phyloP scores from a whole-genome alignment of 2,329 filamentous ascomycete species.

The Hypoxylon sp. region DNA sequence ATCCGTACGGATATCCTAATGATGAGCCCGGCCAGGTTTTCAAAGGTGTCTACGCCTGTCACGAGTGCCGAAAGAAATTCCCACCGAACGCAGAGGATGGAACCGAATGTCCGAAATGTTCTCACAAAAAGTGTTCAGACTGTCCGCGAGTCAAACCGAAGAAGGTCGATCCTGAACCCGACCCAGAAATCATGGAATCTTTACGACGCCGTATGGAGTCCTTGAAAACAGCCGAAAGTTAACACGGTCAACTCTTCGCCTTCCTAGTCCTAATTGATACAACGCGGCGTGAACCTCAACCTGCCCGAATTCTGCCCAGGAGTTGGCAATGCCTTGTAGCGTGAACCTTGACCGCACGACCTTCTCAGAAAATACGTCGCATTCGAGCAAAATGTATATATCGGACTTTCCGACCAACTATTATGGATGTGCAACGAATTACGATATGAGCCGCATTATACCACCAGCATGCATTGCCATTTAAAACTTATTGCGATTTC shows the following conservation, averaged over 20 bases:
- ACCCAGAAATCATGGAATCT: constrained; percentile 70
- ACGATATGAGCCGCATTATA: constrained; percentile 49
- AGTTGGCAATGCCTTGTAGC: constrained; percentile 17
- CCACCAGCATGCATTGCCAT: constrained; percentile 44
- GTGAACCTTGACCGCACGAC: constrained; percentile 8
- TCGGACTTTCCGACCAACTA: constrained; percentile 30
- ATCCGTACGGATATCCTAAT: constrained; percentile 77
- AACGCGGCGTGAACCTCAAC: constrained; percentile 13
- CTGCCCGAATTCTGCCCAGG: constrained; percentile 33
- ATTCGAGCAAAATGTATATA: constrained; percentile 36
- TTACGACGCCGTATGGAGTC: constrained; percentile 68
- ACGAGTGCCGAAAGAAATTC: constrained; percentile 72
- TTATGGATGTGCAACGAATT: constrained; percentile 45
- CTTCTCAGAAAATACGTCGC: constrained; percentile 7
- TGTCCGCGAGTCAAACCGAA: constrained; percentile 71
- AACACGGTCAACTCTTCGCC: constrained; percentile 7
- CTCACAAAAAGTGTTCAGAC: constrained; percentile 69
- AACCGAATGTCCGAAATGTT: constrained; percentile 70
- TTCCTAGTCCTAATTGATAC: constrained; percentile 7
- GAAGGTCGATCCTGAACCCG: constrained; percentile 71
- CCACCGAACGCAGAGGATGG: constrained; percentile 64
- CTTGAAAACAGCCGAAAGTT: constrained; percentile 52
- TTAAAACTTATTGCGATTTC: constrained; percentile 26
- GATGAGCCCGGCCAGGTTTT: constrained; percentile 69
- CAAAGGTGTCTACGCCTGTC: constrained; percentile 70